phyloP scores from a whole-genome alignment of 129 eudicot genomes.

The Escallonia rubra region DNA sequence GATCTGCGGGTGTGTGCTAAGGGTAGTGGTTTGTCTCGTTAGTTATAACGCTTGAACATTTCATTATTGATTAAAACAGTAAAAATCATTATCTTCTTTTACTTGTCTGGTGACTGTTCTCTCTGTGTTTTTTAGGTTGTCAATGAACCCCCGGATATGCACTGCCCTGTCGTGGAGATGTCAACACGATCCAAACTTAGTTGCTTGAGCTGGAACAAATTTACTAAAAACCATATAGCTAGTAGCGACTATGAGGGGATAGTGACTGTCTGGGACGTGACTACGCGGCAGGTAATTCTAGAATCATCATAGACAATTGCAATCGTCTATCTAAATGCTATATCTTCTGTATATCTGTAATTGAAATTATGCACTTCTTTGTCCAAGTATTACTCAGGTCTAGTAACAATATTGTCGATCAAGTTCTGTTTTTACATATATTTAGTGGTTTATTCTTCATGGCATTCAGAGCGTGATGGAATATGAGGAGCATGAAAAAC shows the following conservation, averaged over 20 bases:
- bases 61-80: background rate
- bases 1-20: background rate
- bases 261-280: conserved; percentile 69
- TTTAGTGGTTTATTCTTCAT: background rate
- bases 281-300: conserved; percentile 48
- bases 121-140: conserved; percentile 43
- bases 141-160: conserved; percentile 65
- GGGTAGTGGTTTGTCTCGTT: background rate
- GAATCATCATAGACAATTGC: background rate
- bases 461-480: conserved; percentile 57
- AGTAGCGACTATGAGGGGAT: conserved; percentile 79
- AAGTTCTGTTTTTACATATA: background rate
- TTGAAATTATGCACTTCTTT: background rate
- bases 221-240: conserved; percentile 59
- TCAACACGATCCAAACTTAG: conserved; percentile 68
- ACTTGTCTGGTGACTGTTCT: conserved; percentile 1
- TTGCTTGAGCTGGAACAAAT: conserved; percentile 80
- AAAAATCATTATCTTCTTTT: background rate
- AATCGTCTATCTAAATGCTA: background rate
- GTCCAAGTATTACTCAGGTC: background rate
- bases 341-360: background rate
- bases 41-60: background rate
- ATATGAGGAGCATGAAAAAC: conserved; percentile 72
- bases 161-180: conserved; percentile 69
- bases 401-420: background rate